These are phyloP conservation scores for Verticillium longisporum DNA, from an alignment of 2,329 filamentous ascomycete genomes.

Conservation along the genomic window DNA sequence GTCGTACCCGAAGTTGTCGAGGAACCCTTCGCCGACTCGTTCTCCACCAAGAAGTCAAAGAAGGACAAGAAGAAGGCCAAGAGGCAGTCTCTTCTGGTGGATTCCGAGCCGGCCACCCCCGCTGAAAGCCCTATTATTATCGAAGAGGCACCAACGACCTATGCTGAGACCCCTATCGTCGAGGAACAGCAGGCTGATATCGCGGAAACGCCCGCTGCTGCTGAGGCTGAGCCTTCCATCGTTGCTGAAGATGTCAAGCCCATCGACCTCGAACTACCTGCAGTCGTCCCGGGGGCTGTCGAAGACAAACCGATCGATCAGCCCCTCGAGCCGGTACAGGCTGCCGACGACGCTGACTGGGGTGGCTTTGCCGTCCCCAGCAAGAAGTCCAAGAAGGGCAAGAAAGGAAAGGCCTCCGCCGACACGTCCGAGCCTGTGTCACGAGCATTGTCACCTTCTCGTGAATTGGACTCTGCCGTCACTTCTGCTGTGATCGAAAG, in stretches of 20 bases:
- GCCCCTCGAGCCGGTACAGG: not conserved
- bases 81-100: constrained; percentile 6
- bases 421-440: constrained; percentile 9
- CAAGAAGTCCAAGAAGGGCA: constrained; percentile 29
- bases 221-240: not conserved
- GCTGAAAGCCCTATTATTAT: not conserved
- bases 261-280: not conserved
- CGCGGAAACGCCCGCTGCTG: not conserved
- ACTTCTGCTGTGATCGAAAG: not conserved
- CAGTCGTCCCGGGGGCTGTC: not conserved
- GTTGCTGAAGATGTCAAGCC: not conserved
- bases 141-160: constrained; percentile 10
- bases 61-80: constrained; percentile 20
- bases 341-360: constrained; percentile 1
- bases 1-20: not conserved
- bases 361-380: not conserved
- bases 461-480: not conserved
- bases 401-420: constrained; percentile 26
- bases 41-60: constrained; percentile 12
- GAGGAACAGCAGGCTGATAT: not conserved
- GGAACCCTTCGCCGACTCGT: not conserved
- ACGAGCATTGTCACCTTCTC: constrained; percentile 4
- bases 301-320: not conserved
- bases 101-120: not conserved
- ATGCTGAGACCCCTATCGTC: not conserved